Conservation (phyloP, 148 eudicot genomes). For the Polygonum maritimum region DNA sequence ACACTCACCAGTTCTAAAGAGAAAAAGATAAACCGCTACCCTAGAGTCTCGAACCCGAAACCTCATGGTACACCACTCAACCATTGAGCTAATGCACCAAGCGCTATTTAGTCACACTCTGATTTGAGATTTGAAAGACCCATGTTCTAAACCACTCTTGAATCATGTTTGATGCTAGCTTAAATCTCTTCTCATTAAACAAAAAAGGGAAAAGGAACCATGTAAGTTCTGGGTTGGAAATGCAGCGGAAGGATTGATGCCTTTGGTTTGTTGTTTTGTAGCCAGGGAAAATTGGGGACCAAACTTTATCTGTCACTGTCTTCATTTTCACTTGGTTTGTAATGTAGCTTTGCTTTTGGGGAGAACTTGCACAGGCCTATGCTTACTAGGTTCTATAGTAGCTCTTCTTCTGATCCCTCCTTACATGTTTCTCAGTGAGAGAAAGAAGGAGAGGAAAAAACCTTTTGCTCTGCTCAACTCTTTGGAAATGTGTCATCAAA, state of each 20-base stretch:
- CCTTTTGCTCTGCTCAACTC: constrained; percentile 25
- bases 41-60: no score
- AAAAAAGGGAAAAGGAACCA: not conserved
- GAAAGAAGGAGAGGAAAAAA: constrained; percentile 21
- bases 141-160: no score
- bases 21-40: no score
- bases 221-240: not conserved
- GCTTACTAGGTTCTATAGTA: constrained; percentile 34
- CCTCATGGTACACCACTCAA: no score
- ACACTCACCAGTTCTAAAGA: no score
- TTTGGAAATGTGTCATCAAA: constrained; percentile 12
- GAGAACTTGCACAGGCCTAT: constrained; percentile 45
- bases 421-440: constrained; percentile 16
- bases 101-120: no score
- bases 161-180: no score
- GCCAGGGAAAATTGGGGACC: constrained; percentile 52
- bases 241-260: not conserved
- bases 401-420: constrained; percentile 18
- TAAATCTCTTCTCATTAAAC: not conserved
- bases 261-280: constrained; percentile 21
- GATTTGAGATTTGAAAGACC: no score
- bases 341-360: constrained; percentile 25
- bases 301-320: constrained; percentile 49
- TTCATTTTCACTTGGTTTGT: constrained; percentile 35
- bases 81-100: no score